Evolutionary conservation across 805 yeast genomes (phyloP), one percentile per base, ranked within the genome.

Genomic region (Candida yuanshanica): DNA sequence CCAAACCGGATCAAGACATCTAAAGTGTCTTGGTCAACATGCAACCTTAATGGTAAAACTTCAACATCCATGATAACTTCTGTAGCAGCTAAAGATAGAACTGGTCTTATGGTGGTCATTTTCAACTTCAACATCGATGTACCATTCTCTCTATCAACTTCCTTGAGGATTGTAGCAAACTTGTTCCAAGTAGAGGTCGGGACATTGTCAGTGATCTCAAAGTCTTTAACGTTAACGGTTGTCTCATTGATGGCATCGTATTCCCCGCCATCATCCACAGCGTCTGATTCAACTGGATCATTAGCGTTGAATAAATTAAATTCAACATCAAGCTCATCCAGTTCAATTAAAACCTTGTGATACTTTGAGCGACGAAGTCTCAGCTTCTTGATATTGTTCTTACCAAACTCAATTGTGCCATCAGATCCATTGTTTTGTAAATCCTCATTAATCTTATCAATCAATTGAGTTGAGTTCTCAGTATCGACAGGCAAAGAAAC

Each of bases 181-280:
- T 83, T 84, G 51, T 88, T 85, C 96, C 97, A 91, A 0, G 95
- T 83, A 0, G 97, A 91, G 0, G 89, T 76, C 1, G 88, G 82
- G 2, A 90, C 79, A 54, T 86, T 83, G 58, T 90, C 97, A 39
- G 75, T 64, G 3, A 88, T 67, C 38, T 75, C 79, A 35, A 86
- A 63, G 31, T 78, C 75, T 8, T 70, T 70, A 4, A 83, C 63
- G 12, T 64, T 59, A 2, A 87, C 34, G 12, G 65, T 71, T 11
- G 81, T 58, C 6, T 68, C 62, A 52, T 70, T 80, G 11, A 83
- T 58, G 4, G 71, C 35, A 38, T 75, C 80, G 16, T 70, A 67
- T 27, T 55, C 63, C 33, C 62, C 61, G 7, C 48, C 53, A 5
- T 45, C 48, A 18, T 39, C 41, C 20, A 22, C 24, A 3, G 33